Base-by-base conservation (phyloP, 176 grass and related monocot species). In the Triticum dicoccoides region DNA sequence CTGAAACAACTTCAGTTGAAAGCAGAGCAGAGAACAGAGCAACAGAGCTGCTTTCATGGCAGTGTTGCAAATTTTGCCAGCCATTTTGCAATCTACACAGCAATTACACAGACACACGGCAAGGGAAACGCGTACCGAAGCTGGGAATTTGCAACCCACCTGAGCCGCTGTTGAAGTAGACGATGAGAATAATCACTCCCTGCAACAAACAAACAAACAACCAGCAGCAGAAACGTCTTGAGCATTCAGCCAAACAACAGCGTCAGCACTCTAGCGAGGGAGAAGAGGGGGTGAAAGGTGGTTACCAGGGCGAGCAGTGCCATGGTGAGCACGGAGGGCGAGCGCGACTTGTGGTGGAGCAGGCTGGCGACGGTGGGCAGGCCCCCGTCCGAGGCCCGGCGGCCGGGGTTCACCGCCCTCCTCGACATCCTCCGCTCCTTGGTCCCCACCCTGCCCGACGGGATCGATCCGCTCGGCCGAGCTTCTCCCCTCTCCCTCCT, bases 141-240 rank as follows among this genome's bases (percentile, higher is more conserved):
- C 12, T 35, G 13, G n/a, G 79, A 84, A 2, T 15, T 34, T 35
- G 39, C 18, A 69, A 89, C 90, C 21, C 6, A 98, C 95, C 91
- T 90, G 95, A 86, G 83, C 93, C 62, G 37, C 83, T 84, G 71
- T 89, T 93, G 35, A 90, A 88, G 83, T 95, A 98, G 41, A 86
- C 95, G 45, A 98, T 59, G 5, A 98, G 90, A 88, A 95, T 63
- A 72, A 98, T 93, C 29, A 89, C 87, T 9, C 93, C 95, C 93
- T 95, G 88, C 59, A 87, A 44, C 42, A 9, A 45, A 87, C 62
- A 54, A 38, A 62, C 44, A 58, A 17, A 62, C 1, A 9, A 85
- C 6, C 52, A 81, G 11, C 62, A 21, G 12, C 68, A 27, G 56
- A 59, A 21, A 15, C 63, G 52, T 4, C 30, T 30, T 71, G 39